Evolutionary conservation across 768 basidiomycete species (phyloP), one percentile per base, ranked within the genome.

Genomic region (Tricholoma furcatifolium): DNA sequence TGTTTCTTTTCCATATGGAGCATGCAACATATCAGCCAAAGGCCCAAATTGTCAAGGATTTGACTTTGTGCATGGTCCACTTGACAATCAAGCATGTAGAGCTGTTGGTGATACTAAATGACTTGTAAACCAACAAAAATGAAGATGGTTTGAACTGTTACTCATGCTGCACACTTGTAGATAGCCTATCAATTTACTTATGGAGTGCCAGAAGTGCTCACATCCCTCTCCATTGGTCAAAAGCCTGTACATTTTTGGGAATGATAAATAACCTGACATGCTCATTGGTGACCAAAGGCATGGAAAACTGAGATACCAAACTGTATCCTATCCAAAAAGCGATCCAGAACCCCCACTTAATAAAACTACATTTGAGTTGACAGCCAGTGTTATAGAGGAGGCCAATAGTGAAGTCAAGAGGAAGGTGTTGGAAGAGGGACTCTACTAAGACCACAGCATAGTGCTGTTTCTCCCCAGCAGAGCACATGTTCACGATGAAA

Each of bases 221-320:
- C 53, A 54, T 6, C 56, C 56, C 24, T 57, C 51, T 9, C 56
- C 56, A 50, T 57, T 23, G 4, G 44, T 27, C 27, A 27, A 43
- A 43, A 43, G n/a, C 41, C 41, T 12, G 23, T 20, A 43, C 41
- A 23, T 23, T 43, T 43, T 11, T 17, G n/a, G 23, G 41, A 17
- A 23, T 43, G 41, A 20, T 43, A 43, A 21, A 43, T 43, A 43
- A 43, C 27, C 7, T 27, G 27, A 27, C 27, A 27, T 27, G 27
- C 27, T 7, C 27, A 27, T 27, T 27, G 27, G 15, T 20, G 17
- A 21, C 17, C 7, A 17, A 43, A 11, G 23, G 17, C 23, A n/a
- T 20, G 18, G 20, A 43, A 21, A 43, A 18, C 6, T 5, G 15
- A 43, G 27, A 27, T 27, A 27, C 27, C 41, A 17, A 23, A 27